Evolutionary conservation across 2,329 filamentous ascomycete species (phyloP), one percentile per base, ranked within the genome.

Genomic region (Moelleriella libera): DNA sequence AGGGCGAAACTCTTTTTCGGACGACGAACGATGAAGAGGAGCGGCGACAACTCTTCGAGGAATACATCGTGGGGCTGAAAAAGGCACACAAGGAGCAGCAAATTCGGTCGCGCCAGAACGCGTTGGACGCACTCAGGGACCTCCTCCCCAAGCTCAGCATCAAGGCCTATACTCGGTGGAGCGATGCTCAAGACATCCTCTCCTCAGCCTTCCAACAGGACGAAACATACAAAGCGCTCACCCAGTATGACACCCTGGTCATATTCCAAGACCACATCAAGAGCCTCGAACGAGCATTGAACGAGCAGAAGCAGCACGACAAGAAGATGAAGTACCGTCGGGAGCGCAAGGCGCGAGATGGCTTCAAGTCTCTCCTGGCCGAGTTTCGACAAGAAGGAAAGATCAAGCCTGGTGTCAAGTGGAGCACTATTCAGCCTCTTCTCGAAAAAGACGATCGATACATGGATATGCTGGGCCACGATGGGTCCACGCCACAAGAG

Each of bases 181-280:
- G 84, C 47, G 87, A 95, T 58, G 92, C 88, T 44, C 87, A 94
- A 63, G 77, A 79, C 54, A 78, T 85, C 58, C 85, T 98, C 56
- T 80, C 87, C 61, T 75, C 82, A 52, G 81, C 79, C 53, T 88
- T 94, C 62, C 80, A 87, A 64, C 75, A 73, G 61, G 87, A 94
- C 56, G 80, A 85, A 60, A 92, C 86, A 69, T 95, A 94, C 70
- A 80, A 87, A 65, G 71, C 82, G 58, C 78, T 98, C 56, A 88
- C 74, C 68, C 88, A 88, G 62, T 84, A 86, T 67, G 92, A 98
- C 65, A 80, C 97, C 61, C 75, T 98, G 68, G 88, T 80, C 59
- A 85, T 85, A 50, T 98, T 97, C 65, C 88, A 97, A 68, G 88
- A 85, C 59, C 90, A 97, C 61, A 92, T 97, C 71, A 95, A 94